These are phyloP conservation scores for Naegleria gruberi DNA, from an alignment of 208 protist genomes.

Conservation along the genomic window DNA sequence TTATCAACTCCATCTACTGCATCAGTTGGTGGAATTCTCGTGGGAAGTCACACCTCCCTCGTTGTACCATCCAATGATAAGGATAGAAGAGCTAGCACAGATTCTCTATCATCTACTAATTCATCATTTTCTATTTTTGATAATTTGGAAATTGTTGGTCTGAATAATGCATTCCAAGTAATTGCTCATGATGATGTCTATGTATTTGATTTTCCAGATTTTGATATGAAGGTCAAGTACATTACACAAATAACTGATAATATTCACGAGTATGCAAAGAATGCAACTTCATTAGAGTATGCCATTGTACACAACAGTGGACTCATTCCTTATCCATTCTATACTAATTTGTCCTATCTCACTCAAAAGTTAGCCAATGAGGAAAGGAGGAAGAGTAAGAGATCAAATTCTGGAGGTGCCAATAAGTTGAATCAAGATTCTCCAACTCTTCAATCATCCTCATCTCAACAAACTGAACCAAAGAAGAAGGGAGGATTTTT, in stretches of 20 bases:
- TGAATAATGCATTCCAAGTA: background rate
- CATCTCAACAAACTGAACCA: background rate
- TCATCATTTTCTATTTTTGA: background rate
- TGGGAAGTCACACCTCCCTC: background rate
- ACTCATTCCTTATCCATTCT: background rate
- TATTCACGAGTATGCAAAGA: background rate
- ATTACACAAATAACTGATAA: background rate
- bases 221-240: background rate
- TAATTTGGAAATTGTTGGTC: background rate
- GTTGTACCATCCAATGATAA: background rate
- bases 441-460: background rate
- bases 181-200: background rate
- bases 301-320: background rate
- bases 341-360: background rate
- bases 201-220: background rate
- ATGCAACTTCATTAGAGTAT: background rate
- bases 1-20: background rate
- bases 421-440: background rate
- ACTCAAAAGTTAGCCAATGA: background rate
- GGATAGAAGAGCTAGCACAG: background rate
- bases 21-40: background rate
- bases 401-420: background rate
- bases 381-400: background rate
- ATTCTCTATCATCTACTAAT: background rate
- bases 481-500: background rate